A percentile compares a stretch with the other conserved stretches of the same genome.
Conservation (phyloP, 345 rosid genomes). For the Eucalyptus sp. region DNA sequence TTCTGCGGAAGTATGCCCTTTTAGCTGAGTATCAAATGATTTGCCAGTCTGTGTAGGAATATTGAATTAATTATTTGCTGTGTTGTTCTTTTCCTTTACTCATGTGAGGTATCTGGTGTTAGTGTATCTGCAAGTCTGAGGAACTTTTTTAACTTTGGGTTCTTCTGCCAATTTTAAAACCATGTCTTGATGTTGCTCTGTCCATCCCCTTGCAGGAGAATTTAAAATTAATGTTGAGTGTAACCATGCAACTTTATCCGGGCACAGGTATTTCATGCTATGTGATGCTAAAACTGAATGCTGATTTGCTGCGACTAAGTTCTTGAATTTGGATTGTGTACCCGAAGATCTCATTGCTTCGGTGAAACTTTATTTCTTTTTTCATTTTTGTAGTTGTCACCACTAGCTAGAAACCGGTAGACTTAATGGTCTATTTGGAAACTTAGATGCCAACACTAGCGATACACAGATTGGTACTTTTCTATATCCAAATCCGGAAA, state of each 20-base stretch:
- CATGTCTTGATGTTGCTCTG: not conserved
- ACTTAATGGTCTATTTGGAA: not conserved
- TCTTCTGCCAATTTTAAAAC: not conserved
- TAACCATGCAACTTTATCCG: conserved; percentile 95
- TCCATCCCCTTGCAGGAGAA: conserved; percentile 26
- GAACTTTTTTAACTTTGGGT: not conserved
- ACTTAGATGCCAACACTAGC: too few relatives aligned
- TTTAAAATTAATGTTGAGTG: conserved; percentile 87
- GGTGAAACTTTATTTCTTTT: not conserved
- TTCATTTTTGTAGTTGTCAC: conserved; percentile 46
- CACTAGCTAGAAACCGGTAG: conserved; percentile 94
- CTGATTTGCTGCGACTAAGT: not conserved
- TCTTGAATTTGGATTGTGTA: not conserved
- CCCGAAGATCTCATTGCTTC: not conserved
- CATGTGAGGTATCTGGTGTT: not conserved
- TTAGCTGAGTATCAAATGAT: conserved; percentile 16
- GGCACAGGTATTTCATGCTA: conserved; percentile 46
- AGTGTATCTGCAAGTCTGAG: not conserved
- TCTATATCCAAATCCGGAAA: too few relatives aligned
- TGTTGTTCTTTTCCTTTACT: not conserved
- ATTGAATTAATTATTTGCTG: not conserved
- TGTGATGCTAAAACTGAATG: not conserved
- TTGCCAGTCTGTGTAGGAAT: not conserved
- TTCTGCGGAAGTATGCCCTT: conserved; percentile 79
- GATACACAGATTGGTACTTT: too few relatives aligned